phyloP scores from a whole-genome alignment of 495 filamentous ascomycete genomes.

The Hyaloscypha hepaticicola region DNA sequence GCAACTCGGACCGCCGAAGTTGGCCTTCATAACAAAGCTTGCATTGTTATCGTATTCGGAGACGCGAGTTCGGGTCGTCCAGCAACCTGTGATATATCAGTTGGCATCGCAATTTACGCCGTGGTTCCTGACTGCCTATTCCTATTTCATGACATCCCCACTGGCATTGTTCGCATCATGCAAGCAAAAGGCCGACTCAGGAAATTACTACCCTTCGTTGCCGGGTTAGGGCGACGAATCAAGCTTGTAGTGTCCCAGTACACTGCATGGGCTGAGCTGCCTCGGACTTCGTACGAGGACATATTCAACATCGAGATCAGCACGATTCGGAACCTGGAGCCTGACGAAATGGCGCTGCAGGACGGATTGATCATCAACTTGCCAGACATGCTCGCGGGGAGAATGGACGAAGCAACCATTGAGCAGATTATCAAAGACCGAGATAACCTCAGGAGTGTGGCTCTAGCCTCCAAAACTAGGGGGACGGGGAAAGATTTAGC shows the following conservation, averaged over 20 bases:
- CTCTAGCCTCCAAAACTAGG: not conserved
- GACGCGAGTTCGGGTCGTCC: not conserved
- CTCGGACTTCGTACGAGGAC: not conserved
- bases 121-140: constrained; percentile 19
- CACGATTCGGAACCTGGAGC: not conserved
- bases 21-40: not conserved
- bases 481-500: not conserved
- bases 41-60: constrained; percentile 7
- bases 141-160: constrained; percentile 17
- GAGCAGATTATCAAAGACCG: not conserved
- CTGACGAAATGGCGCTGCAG: constrained; percentile 9
- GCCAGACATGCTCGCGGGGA: constrained; percentile 5
- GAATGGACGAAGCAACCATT: not conserved
- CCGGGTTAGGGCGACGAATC: too few species aligned
- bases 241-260: constrained; percentile 5
- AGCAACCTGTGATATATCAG: constrained; percentile 10
- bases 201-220: not conserved
- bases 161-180: not conserved
- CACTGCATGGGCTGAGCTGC: constrained; percentile 1
- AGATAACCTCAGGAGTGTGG: not conserved
- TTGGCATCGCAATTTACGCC: constrained; percentile 17
- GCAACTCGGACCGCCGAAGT: not conserved
- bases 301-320: not conserved
- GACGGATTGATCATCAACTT: constrained; percentile 3
- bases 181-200: constrained; percentile 24